Evolutionary conservation across 2,329 filamentous ascomycete species (phyloP).

Genomic region (Verticillium klebahnii): DNA sequence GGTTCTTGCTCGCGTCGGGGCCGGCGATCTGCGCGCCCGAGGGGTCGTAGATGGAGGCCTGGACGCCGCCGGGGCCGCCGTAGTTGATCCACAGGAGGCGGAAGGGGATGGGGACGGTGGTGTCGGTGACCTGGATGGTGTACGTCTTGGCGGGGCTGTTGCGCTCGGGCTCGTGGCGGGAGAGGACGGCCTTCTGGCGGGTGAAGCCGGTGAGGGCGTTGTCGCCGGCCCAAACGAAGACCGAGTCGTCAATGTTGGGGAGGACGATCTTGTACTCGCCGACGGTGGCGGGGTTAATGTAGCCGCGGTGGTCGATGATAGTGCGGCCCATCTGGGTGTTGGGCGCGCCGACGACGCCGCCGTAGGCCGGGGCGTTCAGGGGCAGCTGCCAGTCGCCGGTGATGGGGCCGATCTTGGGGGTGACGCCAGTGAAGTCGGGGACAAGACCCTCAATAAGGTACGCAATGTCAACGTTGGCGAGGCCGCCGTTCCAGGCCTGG

Average conservation of each 20-base stretch:
- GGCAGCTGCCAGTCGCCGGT: background rate
- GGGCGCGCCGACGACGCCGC: background rate
- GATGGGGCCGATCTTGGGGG: background rate
- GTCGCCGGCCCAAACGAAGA: constrained; percentile 3
- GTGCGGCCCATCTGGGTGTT: constrained; percentile 2
- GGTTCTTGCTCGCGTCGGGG: background rate
- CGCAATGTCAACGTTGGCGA: background rate
- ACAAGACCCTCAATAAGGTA: background rate
- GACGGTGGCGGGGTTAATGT: background rate
- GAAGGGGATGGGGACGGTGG: constrained; percentile 1
- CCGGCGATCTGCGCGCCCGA: background rate
- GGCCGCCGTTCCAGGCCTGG: background rate
- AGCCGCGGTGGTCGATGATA: constrained; percentile 5
- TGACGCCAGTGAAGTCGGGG: background rate
- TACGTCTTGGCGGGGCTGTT: background rate
- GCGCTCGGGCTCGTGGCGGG: background rate
- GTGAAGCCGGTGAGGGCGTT: constrained; percentile 1
- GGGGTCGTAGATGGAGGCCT: background rate
- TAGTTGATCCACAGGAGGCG: constrained; percentile 6
- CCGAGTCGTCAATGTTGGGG: background rate
- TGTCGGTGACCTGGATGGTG: background rate
- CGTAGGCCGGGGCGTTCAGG: background rate
- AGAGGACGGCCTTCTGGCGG: background rate
- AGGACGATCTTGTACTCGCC: constrained; percentile 2
- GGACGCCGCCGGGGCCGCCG: background rate